A percentile compares a stretch with the other conserved stretches of the same genome.
These are phyloP conservation scores for Eucalyptus cloeziana DNA, from an alignment of 345 rosid species.

Conservation along the genomic window DNA sequence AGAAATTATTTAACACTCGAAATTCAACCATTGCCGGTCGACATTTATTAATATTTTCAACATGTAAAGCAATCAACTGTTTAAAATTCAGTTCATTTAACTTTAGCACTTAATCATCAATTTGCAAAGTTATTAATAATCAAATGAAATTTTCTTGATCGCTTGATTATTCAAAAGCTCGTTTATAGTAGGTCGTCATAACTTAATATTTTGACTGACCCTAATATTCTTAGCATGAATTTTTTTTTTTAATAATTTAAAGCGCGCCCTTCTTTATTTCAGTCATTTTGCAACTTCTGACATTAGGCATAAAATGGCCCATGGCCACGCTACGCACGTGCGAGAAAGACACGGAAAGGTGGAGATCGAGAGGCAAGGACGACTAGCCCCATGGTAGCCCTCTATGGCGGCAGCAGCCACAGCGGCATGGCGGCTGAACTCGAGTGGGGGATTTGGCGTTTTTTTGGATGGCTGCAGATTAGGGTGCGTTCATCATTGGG, in stretches of 20 bases:
- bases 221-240: background rate
- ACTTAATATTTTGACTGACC: background rate
- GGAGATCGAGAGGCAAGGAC: background rate
- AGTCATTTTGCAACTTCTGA: background rate
- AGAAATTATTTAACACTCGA: background rate
- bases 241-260: background rate
- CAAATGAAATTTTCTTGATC: background rate
- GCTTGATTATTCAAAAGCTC: background rate
- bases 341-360: background rate
- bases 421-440: background rate
- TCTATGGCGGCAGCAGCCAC: background rate
- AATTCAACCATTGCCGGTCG: accelerated
- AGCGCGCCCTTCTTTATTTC: background rate
- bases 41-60: background rate
- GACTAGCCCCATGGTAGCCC: background rate
- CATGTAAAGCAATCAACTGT: background rate
- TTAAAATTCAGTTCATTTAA: background rate
- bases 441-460: background rate
- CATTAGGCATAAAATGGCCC: background rate
- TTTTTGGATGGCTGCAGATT: background rate
- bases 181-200: background rate
- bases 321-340: background rate
- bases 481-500: background rate
- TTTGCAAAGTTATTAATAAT: background rate
- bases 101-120: background rate